phyloP scores from a whole-genome alignment of 257 asterid genomes.

The Hygrophila difformis region DNA sequence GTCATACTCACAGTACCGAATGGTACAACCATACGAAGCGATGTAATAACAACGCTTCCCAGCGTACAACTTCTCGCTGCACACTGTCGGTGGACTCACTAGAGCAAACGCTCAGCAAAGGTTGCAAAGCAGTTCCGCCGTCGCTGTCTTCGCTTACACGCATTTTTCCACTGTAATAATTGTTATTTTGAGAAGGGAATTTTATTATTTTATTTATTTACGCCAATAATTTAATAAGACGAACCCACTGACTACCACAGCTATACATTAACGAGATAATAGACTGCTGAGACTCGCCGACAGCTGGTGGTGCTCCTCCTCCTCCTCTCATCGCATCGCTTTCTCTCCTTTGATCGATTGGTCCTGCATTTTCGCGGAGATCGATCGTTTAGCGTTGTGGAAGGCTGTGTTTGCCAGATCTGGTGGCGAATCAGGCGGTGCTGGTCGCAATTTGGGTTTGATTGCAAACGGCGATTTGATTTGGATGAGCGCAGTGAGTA shows the following conservation, averaged over 20 bases:
- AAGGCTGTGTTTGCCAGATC: conserved; percentile 17
- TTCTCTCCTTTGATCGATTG: conserved; percentile 12
- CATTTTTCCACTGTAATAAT: conserved; percentile 11
- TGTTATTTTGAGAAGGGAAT: too few species aligned
- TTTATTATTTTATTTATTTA: background rate
- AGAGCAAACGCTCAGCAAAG: background rate
- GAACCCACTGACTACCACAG: conserved; percentile 26
- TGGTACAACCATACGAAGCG: conserved; percentile 18
- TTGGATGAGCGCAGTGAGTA: conserved; percentile 3
- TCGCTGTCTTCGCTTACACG: conserved; percentile 51
- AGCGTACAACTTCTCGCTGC: conserved; percentile 8
- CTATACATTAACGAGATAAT: conserved; percentile 24
- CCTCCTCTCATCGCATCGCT: conserved; percentile 3
- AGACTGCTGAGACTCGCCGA: conserved; percentile 15
- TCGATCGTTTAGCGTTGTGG: too few species aligned
- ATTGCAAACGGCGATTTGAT: background rate
- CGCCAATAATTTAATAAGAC: conserved; percentile 6
- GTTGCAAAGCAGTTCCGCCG: conserved; percentile 27
- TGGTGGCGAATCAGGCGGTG: conserved; percentile 14
- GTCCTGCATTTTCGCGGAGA: conserved; percentile 9
- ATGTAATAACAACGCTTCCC: background rate
- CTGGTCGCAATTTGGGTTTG: conserved; percentile 4
- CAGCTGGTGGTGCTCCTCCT: conserved; percentile 17
- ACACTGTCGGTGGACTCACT: conserved; percentile 24
- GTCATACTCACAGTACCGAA: too few species aligned